These are phyloP conservation scores for Gleditsia sinensis DNA, from an alignment of 306 rosid genomes.

Conservation along the genomic window DNA sequence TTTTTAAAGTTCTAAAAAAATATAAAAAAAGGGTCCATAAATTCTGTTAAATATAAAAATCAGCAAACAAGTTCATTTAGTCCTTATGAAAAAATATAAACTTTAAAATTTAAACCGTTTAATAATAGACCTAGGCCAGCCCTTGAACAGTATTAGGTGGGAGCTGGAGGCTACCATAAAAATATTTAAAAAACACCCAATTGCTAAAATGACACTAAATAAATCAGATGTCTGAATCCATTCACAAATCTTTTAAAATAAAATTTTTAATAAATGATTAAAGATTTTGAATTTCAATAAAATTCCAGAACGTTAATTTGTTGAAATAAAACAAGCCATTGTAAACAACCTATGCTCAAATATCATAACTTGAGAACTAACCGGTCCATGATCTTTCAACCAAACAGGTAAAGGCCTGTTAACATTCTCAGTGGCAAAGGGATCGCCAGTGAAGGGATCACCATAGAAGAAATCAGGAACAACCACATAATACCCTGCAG, in stretches of 20 bases:
- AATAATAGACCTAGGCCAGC: no score
- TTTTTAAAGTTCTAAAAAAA: no score
- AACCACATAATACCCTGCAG: constrained; percentile 72
- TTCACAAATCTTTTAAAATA: constrained; percentile 3
- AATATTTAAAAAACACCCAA: neutral
- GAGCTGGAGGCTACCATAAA: neutral
- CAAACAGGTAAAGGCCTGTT: constrained; percentile 47
- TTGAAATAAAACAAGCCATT: neutral
- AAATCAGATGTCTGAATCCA: constrained; percentile 3
- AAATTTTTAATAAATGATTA: neutral
- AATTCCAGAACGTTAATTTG: neutral
- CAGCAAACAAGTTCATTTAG: no score
- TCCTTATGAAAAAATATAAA: no score
- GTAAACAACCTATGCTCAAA: neutral
- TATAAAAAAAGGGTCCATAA: no score
- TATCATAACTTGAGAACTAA: constrained; percentile 41
- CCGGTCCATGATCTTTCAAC: constrained; percentile 63
- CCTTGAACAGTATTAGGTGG: no score
- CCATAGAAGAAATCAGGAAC: constrained; percentile 74
- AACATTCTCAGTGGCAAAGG: constrained; percentile 40
- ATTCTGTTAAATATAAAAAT: no score
- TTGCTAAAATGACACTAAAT: neutral
- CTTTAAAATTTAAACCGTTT: no score
- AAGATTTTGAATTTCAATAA: constrained; percentile 19
- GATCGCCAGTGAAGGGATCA: constrained; percentile 73